Conservation (phyloP, 73 alveolate genomes). For the Paramecium primaurelia region DNA sequence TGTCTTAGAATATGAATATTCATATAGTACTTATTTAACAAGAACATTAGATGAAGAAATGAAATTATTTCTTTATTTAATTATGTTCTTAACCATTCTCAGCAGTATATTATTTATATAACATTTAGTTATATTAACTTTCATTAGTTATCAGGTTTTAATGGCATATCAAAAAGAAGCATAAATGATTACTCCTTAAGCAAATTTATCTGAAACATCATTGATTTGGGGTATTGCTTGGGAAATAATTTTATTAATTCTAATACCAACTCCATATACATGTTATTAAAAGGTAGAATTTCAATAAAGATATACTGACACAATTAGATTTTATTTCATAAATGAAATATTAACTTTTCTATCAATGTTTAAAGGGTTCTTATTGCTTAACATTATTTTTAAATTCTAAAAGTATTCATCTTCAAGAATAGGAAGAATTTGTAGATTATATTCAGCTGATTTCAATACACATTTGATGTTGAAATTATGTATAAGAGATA, state of each 20-base stretch:
- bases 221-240: background rate
- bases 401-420: background rate
- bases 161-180: constrained; percentile 25
- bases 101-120: background rate
- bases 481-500: background rate
- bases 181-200: background rate
- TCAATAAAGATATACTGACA: background rate
- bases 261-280: constrained; percentile 19
- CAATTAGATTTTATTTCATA: background rate
- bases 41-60: background rate
- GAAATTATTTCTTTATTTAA: background rate
- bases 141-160: background rate
- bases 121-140: background rate
- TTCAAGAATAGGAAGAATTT: background rate
- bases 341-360: constrained; percentile 1
- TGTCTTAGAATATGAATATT: constrained; percentile 7
- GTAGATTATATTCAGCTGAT: constrained; percentile 40
- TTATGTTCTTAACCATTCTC: background rate
- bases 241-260: background rate
- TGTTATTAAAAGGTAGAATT: background rate
- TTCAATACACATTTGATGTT: background rate
- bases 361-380: background rate
- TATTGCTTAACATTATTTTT: background rate
- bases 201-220: background rate
- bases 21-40: background rate